Base-by-base conservation (phyloP, 2,329 filamentous ascomycete species). In the Fusarium sp. region DNA sequence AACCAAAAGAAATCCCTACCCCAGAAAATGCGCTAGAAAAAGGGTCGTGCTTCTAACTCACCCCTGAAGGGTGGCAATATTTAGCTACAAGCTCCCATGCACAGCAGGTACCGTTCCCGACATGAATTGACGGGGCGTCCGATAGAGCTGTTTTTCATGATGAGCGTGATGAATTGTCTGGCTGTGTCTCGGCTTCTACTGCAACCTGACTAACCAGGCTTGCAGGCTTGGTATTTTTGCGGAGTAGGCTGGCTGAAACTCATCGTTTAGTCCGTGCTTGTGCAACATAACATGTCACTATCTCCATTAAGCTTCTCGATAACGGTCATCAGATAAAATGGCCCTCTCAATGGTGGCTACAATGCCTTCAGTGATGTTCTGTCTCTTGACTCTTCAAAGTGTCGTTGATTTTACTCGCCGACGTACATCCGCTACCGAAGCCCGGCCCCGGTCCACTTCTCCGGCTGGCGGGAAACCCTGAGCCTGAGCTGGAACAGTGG, bases 21-120 rank as follows among this genome's bases (percentile, higher is more conserved):
- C 67, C 60, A 67, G 49, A 68, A 66, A 57, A 47, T 28, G 32
- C 68, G 70, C 65, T 73, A 73, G 62, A 68, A 67, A 71, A 71
- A 57, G 66, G 70, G 68, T 47, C 65, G 17, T 54, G 52, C 47
- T 49, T 62, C 41, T 41, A 57, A 48, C 45, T 51, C 61, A 56
- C 63, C 62, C 56, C 54, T 64, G 61, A 64, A 46, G 45, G 49
- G 70, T 71, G 71, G 71, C 71, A 61, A 71, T 57, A n/a, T n/a
- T 17, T 35, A 37, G 17, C 17, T n/a, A 10, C 35, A 10, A 40
- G 40, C 33, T 54, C 57, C 49, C 52, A 54, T 58, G 40, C 57
- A 35, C 37, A 28, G 33, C 24, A 24, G 24, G 24, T 20, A 35
- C 43, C 35, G 40, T 20, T 46, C 49, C 49, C 44, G 58, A 35